Conservation (phyloP, 805 yeast species). For the Komagataella populi region DNA sequence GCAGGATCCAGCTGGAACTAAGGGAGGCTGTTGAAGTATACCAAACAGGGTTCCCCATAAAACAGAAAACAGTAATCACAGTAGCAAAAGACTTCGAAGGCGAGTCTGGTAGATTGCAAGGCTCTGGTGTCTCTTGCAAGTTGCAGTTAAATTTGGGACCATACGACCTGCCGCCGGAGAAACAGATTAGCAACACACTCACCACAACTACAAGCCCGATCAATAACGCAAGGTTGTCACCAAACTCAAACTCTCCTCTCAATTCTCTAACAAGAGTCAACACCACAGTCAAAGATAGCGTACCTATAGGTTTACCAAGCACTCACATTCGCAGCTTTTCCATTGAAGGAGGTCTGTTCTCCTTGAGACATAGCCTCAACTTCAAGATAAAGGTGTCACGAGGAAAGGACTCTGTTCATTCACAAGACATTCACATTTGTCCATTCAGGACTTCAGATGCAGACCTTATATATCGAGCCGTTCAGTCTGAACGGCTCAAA, state of each 20-base stretch:
- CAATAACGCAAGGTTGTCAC: background rate
- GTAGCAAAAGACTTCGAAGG: background rate
- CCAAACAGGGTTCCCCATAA: background rate
- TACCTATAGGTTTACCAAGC: background rate
- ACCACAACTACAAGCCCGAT: background rate
- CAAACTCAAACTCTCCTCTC: background rate
- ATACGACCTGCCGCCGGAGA: background rate
- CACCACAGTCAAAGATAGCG: background rate
- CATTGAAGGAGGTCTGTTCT: background rate
- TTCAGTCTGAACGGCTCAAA: background rate
- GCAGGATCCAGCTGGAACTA: background rate
- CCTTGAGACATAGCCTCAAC: background rate
- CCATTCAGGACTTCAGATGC: background rate
- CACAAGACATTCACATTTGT: background rate
- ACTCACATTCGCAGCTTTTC: background rate
- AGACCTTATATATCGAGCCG: background rate
- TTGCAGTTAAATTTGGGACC: background rate
- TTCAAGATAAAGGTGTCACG: background rate
- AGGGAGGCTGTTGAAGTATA: background rate
- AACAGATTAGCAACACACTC: background rate
- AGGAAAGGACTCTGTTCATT: background rate
- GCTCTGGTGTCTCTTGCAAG: background rate
- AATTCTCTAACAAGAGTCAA: background rate
- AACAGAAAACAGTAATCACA: background rate
- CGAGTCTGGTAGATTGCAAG: background rate